A percentile compares a stretch with the other conserved stretches of the same genome.
Evolutionary conservation across 2,329 filamentous ascomycete species (phyloP).

Genomic region (Sphaerostilbella broomeana): DNA sequence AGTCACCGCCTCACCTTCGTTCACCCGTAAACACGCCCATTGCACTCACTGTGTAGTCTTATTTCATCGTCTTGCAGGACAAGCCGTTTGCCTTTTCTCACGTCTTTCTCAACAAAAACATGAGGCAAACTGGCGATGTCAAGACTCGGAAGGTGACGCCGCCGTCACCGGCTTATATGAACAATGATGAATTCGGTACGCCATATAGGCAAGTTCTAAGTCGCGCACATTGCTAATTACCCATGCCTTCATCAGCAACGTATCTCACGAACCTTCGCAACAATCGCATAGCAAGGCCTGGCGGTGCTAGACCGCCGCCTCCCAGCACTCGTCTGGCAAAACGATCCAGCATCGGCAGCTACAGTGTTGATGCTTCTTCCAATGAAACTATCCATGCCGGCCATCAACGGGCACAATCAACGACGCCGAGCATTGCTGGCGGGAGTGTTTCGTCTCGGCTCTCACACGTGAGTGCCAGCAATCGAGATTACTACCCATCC

Average conservation of each 20-base stretch:
- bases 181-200: constrained; percentile 60
- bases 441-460: constrained; percentile 46
- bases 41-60: constrained; percentile 1
- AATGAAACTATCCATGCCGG: constrained; percentile 17
- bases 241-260: constrained; percentile 42
- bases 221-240: constrained; percentile 17
- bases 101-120: constrained; percentile 8
- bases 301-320: constrained; percentile 61
- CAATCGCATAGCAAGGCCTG: constrained; percentile 60
- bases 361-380: constrained; percentile 27
- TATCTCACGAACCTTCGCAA: constrained; percentile 67
- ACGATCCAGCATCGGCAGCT: constrained; percentile 25
- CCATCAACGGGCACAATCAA: constrained; percentile 23
- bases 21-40: constrained; percentile 1
- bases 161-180: constrained; percentile 58
- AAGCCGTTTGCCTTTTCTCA: constrained; percentile 1
- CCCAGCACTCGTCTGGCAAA: constrained; percentile 29
- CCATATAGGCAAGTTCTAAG: background rate
- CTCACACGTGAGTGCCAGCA: constrained; percentile 38
- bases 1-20: constrained; percentile 9
- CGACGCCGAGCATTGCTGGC: constrained; percentile 34
- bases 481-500: constrained; percentile 48
- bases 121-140: constrained; percentile 27
- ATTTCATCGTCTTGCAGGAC: constrained; percentile 2
- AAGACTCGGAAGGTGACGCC: constrained; percentile 50